Conservation (phyloP, 306 rosid genomes). For the Hylodesmum podocarpum region DNA sequence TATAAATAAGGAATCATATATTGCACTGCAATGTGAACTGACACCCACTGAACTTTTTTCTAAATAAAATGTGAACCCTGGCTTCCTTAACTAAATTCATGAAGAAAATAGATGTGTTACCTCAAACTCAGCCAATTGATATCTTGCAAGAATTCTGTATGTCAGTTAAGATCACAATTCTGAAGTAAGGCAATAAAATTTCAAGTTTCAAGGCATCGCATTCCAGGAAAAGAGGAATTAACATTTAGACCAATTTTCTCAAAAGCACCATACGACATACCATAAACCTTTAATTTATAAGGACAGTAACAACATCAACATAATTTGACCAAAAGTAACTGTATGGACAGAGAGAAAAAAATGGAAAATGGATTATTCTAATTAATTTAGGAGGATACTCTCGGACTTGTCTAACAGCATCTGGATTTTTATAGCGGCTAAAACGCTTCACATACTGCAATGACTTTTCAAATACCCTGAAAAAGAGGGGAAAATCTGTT, state of each 20-base stretch:
- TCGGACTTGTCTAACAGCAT: constrained; percentile 98
- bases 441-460: constrained; percentile 96
- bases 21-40: not conserved
- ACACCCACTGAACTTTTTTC: not conserved
- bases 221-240: constrained; percentile 1
- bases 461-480: constrained; percentile 95
- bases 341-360: not conserved
- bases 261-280: not conserved
- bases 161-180: constrained; percentile 56
- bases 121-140: constrained; percentile 92
- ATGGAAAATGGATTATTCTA: constrained; percentile 1
- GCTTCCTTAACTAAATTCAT: not conserved
- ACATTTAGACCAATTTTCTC: constrained; percentile 6
- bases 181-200: not conserved
- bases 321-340: not conserved
- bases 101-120: constrained; percentile 39
- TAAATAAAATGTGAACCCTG: not conserved
- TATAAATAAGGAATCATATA: not conserved
- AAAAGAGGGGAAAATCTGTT: not conserved
- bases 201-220: constrained; percentile 15
- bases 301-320: not conserved
- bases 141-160: constrained; percentile 82
- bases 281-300: not conserved
- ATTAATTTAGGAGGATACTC: constrained; percentile 73
- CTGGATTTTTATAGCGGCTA: constrained; percentile 95